Evolutionary conservation across 179 eudicot genomes (phyloP), one percentile per base, ranked within the genome.

Genomic region (Vitellaria paradoxa): DNA sequence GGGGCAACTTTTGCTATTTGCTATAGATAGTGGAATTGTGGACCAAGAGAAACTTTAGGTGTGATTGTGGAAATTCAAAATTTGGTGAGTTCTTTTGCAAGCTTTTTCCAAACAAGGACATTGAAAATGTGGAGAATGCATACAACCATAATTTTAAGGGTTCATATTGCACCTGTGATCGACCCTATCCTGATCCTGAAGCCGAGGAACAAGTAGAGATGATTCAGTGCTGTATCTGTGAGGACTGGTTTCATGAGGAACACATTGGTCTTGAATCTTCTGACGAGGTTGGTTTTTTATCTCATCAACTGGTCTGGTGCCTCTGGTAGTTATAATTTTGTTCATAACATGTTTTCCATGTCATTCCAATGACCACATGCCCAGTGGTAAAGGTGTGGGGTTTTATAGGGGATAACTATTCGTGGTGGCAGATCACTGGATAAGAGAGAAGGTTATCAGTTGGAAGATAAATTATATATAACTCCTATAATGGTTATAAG

Each of bases 111-210:
- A 85, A 79, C 82, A 96, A 96, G 83, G 99, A 96, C 76, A 77
- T 87, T 18, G 99, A 90, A 80, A 96, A 96, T 83, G 78, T 68
- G 67, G 90, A 93, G 71, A 96, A 96, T 80, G 71, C 82, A 6
- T 96, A 96, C 75, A 96, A 93, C 76, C 99, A 96, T 61, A 96
- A 96, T 77, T 96, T 93, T 83, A 96, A 89, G 82, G 99, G 99
- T 72, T 75, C 73, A 72, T 96, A 96, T 82, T 96, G 99, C 86
- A 90, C 94, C 18, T 93, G 99, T 77, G 88, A 83, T 67, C 96
- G 90, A 73, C 94, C 94, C n/a, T 96, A 96, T 82, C 98, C 99
- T 69, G 99, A 96, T 87, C 99, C 98, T n/a, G 87, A 88, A 81
- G 90, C 78, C 70, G 96, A 93, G 81, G 94, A 88, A 68, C 94